These are phyloP conservation scores for Russula earlei DNA, from an alignment of 768 basidiomycete species.

Conservation along the genomic window DNA sequence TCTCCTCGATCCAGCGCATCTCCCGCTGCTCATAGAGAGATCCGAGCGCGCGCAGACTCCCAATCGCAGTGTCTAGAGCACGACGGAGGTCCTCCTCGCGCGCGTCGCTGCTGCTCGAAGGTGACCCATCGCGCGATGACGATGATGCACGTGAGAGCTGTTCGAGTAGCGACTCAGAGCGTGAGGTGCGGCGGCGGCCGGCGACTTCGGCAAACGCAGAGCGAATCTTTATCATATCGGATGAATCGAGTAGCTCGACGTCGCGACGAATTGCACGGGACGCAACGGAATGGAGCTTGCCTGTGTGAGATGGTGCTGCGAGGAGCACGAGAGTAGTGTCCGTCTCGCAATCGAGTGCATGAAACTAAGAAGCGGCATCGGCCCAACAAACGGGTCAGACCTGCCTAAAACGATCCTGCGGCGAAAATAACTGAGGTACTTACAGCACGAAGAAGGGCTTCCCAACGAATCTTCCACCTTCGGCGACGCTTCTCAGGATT, in stretches of 20 bases:
- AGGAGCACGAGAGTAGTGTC: slow-evolving; percentile 69
- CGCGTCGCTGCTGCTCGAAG: slow-evolving; percentile 37
- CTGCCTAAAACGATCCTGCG: slow-evolving; percentile 25
- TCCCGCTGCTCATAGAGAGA: slow-evolving; percentile 62
- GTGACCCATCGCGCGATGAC: slow-evolving; percentile 47
- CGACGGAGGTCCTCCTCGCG: slow-evolving; percentile 55
- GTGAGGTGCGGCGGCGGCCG: slow-evolving; percentile 40
- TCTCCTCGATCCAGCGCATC: slow-evolving; percentile 61
- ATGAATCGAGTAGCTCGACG: slow-evolving; percentile 34
- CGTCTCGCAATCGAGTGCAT: slow-evolving; percentile 69
- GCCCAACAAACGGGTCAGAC: slow-evolving; percentile 25
- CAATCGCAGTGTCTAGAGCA: slow-evolving; percentile 58
- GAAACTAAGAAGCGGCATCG: slow-evolving; percentile 45
- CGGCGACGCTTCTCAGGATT: slow-evolving; percentile 59
- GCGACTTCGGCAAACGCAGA: slow-evolving; percentile 52
- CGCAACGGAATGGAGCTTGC: slow-evolving; percentile 50
- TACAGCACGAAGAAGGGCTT: slow-evolving; percentile 63
- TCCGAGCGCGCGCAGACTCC: slow-evolving; percentile 53
- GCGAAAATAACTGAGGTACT: slow-evolving; percentile 20
- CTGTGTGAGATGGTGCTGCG: slow-evolving; percentile 65
- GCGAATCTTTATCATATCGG: slow-evolving; percentile 44
- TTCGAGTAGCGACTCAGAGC: slow-evolving; percentile 41
- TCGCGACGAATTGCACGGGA: slow-evolving; percentile 65
- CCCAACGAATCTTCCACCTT: slow-evolving; percentile 71
- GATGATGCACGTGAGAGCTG: slow-evolving; percentile 32